Base-by-base conservation (phyloP, 768 basidiomycete species). In the Rhodotorula diobovata region DNA sequence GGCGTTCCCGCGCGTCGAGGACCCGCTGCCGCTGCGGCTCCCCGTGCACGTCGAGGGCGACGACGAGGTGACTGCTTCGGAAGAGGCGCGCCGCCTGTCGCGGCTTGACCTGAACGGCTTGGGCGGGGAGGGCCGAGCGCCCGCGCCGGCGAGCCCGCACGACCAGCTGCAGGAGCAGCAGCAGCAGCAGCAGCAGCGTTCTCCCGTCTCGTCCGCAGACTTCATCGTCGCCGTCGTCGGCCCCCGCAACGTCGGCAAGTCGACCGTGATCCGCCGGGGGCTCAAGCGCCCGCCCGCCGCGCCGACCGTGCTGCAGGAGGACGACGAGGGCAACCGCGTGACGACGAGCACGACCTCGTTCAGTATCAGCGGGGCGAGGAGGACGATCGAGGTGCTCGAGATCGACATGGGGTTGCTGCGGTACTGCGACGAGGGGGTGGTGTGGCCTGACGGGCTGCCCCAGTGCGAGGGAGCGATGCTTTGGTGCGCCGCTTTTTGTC, bases 201-300 rank as follows among this genome's bases (percentile, higher is more conserved):
- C 67, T 18, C 67, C 68, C 21, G 16, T 37, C 34, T 56, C 68
- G 1, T 20, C 39, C 20, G 73, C 67, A 16, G 70, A 71, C 37
- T 75, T 71, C 15, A 66, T 75, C 51, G 66, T 98, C 41, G 88
- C 88, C 43, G 87, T 98, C 45, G 84, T 94, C 50, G 95, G 95
- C 23, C 84, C 86, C 21, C 80, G 84, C 50, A 85, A 87, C 45
- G 92, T 90, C 70, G 95, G 94, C 70, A 97, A 97, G 81, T 88
- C 90, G 3, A 86, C 87, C 6, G 84, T 91, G 61, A 90, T 96
- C 72, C 83, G 84, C 46, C 88, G 88, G 78, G 93, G 91, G 20
- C 82, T 93, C 66, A 87, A 86, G 72, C 62, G 61, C 6, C 39
- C 57, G 11, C 37, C 28, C 37, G 37, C 23, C 4, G 43, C 32